A percentile compares a stretch with the other conserved stretches of the same genome.
Conservation (phyloP, 2,329 filamentous ascomycete species). For the Diaporthe citri region DNA sequence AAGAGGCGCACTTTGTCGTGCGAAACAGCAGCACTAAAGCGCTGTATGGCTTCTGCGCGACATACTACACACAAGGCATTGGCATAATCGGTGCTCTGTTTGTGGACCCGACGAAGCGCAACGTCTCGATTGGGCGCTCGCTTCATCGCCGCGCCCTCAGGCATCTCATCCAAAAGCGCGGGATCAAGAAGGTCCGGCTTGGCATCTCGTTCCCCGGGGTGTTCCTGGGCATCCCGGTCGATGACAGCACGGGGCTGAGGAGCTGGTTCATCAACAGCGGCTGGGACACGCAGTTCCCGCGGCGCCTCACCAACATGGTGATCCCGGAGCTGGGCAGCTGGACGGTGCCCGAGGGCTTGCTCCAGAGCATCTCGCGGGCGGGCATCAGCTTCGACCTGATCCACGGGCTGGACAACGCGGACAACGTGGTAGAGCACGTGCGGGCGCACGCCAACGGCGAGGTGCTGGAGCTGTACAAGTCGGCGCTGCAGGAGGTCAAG, state of each 20-base stretch:
- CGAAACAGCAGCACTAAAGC: constrained; percentile 93
- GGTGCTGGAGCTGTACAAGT: constrained; percentile 82
- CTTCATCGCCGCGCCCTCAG: constrained; percentile 88
- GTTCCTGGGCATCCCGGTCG: constrained; percentile 83
- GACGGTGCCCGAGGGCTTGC: constrained; percentile 81
- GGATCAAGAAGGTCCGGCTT: constrained; percentile 84
- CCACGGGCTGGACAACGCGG: constrained; percentile 81
- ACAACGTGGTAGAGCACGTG: constrained; percentile 80
- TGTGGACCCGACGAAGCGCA: constrained; percentile 87
- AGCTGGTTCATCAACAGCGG: constrained; percentile 93
- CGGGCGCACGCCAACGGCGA: constrained; percentile 81
- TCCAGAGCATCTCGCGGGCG: constrained; percentile 78
- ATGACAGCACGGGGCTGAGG: constrained; percentile 60
- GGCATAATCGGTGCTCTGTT: constrained; percentile 89
- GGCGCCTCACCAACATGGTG: constrained; percentile 74
- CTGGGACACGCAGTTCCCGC: constrained; percentile 79
- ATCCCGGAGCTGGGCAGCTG: constrained; percentile 80
- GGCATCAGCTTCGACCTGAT: constrained; percentile 87
- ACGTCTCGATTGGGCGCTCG: constrained; percentile 90
- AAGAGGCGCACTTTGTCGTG: constrained; percentile 91
- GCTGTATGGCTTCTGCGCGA: constrained; percentile 92
- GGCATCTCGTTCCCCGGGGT: constrained; percentile 86
- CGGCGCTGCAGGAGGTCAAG: constrained; percentile 77
- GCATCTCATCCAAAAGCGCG: constrained; percentile 76
- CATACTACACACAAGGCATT: constrained; percentile 80